A percentile compares a stretch with the other conserved stretches of the same genome.
Evolutionary conservation across 345 rosid species (phyloP).

Genomic region (Citrus cavaleriei): DNA sequence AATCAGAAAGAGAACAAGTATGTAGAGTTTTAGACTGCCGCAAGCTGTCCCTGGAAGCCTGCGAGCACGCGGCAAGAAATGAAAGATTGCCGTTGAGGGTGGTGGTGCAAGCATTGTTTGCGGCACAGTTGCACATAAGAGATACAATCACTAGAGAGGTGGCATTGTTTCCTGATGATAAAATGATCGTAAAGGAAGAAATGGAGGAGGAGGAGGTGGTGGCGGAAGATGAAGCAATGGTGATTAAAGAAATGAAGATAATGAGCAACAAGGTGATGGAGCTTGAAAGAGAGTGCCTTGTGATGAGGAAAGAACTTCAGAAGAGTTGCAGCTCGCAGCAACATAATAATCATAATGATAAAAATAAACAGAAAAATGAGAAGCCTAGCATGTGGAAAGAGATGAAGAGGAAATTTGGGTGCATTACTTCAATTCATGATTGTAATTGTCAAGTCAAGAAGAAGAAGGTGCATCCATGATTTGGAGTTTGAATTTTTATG

Average conservation of each 20-base stretch:
- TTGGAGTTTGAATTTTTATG: not conserved
- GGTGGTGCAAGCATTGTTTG: constrained; percentile 48
- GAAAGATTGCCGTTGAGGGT: constrained; percentile 65
- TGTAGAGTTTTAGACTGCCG: constrained; percentile 61
- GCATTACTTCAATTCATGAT: constrained; percentile 46
- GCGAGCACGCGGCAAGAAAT: constrained; percentile 57
- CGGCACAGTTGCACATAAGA: constrained; percentile 58
- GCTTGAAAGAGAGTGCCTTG: constrained; percentile 46
- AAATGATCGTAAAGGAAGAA: constrained; percentile 8
- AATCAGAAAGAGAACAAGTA: constrained; percentile 57
- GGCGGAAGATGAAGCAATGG: constrained; percentile 23
- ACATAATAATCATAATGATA: not conserved
- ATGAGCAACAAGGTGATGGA: constrained; percentile 66
- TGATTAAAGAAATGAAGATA: constrained; percentile 43
- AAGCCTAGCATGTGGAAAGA: constrained; percentile 63
- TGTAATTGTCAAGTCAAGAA: constrained; percentile 51
- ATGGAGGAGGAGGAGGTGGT: constrained; percentile 18
- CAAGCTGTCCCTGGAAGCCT: constrained; percentile 62
- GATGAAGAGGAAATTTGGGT: constrained; percentile 89
- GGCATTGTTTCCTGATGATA: constrained; percentile 16
- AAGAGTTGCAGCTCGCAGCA: constrained; percentile 20
- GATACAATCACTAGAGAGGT: constrained; percentile 40
- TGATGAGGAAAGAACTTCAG: constrained; percentile 49
- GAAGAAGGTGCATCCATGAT: constrained; percentile 53
- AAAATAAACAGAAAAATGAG: constrained; percentile 25